Base-by-base conservation (phyloP, 2,329 filamentous ascomycete species). In the Elsinoe australis region DNA sequence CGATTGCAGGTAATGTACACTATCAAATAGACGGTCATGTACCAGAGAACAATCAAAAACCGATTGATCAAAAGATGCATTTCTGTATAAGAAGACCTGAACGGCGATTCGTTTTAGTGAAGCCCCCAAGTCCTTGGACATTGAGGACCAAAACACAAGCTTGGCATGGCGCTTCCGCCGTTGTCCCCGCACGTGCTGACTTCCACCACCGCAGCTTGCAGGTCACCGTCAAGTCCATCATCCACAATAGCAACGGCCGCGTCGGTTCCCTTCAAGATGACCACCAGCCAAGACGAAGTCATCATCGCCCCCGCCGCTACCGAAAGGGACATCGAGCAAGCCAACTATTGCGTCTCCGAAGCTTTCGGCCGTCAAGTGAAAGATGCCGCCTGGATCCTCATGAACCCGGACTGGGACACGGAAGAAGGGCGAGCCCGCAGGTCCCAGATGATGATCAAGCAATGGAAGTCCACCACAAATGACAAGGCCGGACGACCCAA, bases 331-430 rank as follows among this genome's bases (percentile, higher is more conserved):
- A 29, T 44, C n/a, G 39, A 32, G 26, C 39, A 44, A n/a, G 39
- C 21, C 7, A 19, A 31, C 18, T 26, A 62, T 38, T 63, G 59
- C 53, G 48, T 64, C 9, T 59, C 60, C 49, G 63, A 64, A 50
- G 62, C 67, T 4, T 80, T 80, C 51, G 76, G 74, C 18, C 57
- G 57, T 12, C 76, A 80, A 55, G 64, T 64, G 9, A 60, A 61
- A 21, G 77, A 80, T 56, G 66, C 63, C 5, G 59, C 79, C 45
- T 80, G 73, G 72, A 65, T 63, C 1, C 61, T 64, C 51, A 65
- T 73, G 61, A 76, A 76, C 50, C 76, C 76, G 0, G 71, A 66
- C 14, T 80, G 76, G 75, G 69, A 78, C 28, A 75, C 71, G 0
- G 62, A 69, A 4, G 61, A 66, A 10, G 76, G 75, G 8, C 63